A percentile compares a stretch with the other conserved stretches of the same genome.
These are phyloP conservation scores for Phytophthora boehmeriae DNA, from an alignment of 352 stramenopile genomes.

Conservation along the genomic window DNA sequence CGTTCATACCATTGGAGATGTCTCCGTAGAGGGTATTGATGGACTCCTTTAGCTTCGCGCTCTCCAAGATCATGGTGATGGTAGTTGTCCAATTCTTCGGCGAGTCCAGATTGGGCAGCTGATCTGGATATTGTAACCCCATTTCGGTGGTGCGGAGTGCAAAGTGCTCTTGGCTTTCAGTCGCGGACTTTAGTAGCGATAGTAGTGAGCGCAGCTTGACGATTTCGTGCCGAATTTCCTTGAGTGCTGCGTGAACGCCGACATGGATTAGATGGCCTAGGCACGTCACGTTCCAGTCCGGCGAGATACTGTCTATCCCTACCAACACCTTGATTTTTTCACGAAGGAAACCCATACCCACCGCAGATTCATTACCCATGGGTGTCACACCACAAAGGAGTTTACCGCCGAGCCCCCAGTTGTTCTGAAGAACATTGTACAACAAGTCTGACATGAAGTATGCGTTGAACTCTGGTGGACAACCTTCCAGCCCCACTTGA, in stretches of 20 bases:
- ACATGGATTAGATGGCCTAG: conserved; percentile 76
- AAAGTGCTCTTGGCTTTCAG: conserved; percentile 80
- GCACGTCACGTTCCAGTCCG: conserved; percentile 79
- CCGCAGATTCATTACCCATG: conserved; percentile 57
- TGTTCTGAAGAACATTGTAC: conserved; percentile 82
- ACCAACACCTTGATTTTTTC: conserved; percentile 84
- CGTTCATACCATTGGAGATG: conserved; percentile 68
- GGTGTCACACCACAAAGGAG: conserved; percentile 75
- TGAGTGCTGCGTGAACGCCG: conserved; percentile 65
- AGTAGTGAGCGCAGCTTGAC: conserved; percentile 79
- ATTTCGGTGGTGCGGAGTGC: conserved; percentile 70
- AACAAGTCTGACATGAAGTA: conserved; percentile 84
- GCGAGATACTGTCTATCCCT: conserved; percentile 75
- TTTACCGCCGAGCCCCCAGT: conserved; percentile 76
- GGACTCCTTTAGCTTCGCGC: conserved; percentile 74
- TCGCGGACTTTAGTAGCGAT: conserved; percentile 71
- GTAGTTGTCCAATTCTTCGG: conserved; percentile 75
- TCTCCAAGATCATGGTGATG: conserved; percentile 79
- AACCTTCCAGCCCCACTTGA: conserved; percentile 76
- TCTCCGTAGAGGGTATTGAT: conserved; percentile 77
- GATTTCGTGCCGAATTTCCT: conserved; percentile 75
- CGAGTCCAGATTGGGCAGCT: conserved; percentile 71
- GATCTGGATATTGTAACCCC: conserved; percentile 61
- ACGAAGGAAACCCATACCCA: conserved; percentile 78
- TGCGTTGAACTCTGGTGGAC: conserved; percentile 65